phyloP scores from a whole-genome alignment of 495 filamentous ascomycete genomes.

The Penicillium argentinense region DNA sequence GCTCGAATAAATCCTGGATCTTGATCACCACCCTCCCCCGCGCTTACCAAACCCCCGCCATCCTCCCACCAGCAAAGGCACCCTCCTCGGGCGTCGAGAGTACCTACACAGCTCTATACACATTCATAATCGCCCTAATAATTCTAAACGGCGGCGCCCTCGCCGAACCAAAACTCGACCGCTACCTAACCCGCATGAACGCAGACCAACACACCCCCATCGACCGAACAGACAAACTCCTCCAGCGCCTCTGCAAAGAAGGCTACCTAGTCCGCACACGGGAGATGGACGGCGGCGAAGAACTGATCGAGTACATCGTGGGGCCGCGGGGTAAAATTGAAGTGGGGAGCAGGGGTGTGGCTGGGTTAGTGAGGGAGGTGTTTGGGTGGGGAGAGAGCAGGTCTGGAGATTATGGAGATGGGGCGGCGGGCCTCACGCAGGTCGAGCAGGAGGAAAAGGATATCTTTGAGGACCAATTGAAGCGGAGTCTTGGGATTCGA shows the following conservation, averaged over 20 bases:
- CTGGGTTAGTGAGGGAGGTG: slow-evolving; percentile 64
- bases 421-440: slow-evolving; percentile 45
- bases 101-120: slow-evolving; percentile 77
- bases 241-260: slow-evolving; percentile 74
- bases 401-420: slow-evolving; percentile 28
- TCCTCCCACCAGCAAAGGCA: slow-evolving; percentile 67
- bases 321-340: slow-evolving; percentile 86
- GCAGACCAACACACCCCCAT: slow-evolving; percentile 71
- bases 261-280: slow-evolving; percentile 77
- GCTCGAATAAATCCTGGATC: slow-evolving; percentile 69
- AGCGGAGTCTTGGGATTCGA: slow-evolving; percentile 32
- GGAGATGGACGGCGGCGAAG: slow-evolving; percentile 68
- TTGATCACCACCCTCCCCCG: slow-evolving; percentile 68
- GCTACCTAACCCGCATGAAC: slow-evolving; percentile 75
- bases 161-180: slow-evolving; percentile 67
- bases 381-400: slow-evolving; percentile 41
- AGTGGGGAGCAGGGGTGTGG: slow-evolving; percentile 70
- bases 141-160: slow-evolving; percentile 68
- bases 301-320: slow-evolving; percentile 72
- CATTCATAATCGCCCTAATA: slow-evolving; percentile 75
- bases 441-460: slow-evolving; percentile 27
- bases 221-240: slow-evolving; percentile 72
- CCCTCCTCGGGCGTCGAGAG: slow-evolving; percentile 65
- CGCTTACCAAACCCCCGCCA: slow-evolving; percentile 58
- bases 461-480: slow-evolving; percentile 32